Evolutionary conservation across 1,284 basidiomycete species (phyloP).

Genomic region (Microbotryum violaceum): DNA sequence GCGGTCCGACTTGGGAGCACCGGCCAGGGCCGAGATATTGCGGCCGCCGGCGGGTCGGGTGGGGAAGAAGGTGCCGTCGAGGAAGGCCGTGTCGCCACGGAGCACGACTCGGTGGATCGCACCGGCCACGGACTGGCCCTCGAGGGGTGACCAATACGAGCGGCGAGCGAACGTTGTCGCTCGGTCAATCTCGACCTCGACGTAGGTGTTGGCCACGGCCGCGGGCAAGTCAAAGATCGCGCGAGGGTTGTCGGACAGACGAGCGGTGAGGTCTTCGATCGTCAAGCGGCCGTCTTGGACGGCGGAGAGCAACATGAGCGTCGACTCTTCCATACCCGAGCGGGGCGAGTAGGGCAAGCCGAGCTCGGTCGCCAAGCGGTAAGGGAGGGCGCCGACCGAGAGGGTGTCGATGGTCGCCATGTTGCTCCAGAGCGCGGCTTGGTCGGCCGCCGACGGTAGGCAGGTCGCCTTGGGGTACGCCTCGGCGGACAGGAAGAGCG

Average conservation of each 20-base stretch:
- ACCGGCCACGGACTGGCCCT: slow-evolving; percentile 59
- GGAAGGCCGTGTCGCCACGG: slow-evolving; percentile 81
- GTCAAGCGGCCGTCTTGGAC: slow-evolving; percentile 72
- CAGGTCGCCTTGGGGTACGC: slow-evolving; percentile 60
- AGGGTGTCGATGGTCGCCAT: slow-evolving; percentile 82
- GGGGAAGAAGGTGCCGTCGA: slow-evolving; percentile 71
- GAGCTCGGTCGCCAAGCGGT: slow-evolving; percentile 62
- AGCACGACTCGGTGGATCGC: slow-evolving; percentile 84
- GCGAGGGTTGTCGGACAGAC: slow-evolving; percentile 85
- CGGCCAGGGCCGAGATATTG: slow-evolving; percentile 69
- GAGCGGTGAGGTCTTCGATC: slow-evolving; percentile 69
- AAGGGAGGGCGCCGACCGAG: slow-evolving; percentile 79
- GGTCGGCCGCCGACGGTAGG: slow-evolving; percentile 71
- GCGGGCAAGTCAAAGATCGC: slow-evolving; percentile 77
- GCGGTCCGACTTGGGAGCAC: slow-evolving; percentile 19
- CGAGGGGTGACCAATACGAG: slow-evolving; percentile 75
- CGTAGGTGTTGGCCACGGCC: slow-evolving; percentile 78
- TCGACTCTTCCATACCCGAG: slow-evolving; percentile 79
- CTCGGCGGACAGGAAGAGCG: slow-evolving; percentile 79
- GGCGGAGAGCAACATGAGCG: slow-evolving; percentile 81
- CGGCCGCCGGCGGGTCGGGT: slow-evolving; percentile 57
- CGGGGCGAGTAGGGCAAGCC: slow-evolving; percentile 59
- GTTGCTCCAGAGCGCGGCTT: slow-evolving; percentile 79
- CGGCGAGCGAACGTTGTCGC: slow-evolving; percentile 46
- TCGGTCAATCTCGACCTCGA: slow-evolving; percentile 86